Percentiles rank a stretch among this genome's conserved stretches.
Evolutionary conservation across 805 yeast species (phyloP).

Genomic region (Wickerhamomyces mucosus): DNA sequence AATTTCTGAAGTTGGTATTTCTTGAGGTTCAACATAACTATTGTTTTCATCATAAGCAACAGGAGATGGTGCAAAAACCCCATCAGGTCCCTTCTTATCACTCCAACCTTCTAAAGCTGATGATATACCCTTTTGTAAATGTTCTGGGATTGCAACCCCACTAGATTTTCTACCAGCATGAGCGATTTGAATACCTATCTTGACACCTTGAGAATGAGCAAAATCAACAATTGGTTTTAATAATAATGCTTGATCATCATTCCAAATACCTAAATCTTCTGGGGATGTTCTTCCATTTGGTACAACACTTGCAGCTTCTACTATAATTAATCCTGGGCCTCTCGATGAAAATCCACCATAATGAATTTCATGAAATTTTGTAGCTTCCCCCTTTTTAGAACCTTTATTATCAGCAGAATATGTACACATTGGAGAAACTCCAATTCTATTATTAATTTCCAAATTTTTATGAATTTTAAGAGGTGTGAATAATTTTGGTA

Average conservation of each 20-base stretch:
- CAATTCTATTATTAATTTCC: slow-evolving; percentile 37
- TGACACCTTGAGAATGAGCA: slow-evolving; percentile 34
- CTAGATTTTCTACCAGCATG: slow-evolving; percentile 47
- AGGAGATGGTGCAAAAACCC: slow-evolving; percentile 38
- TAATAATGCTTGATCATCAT: slow-evolving; percentile 36
- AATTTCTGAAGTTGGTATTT: slow-evolving; percentile 33
- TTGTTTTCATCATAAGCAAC: slow-evolving; percentile 15
- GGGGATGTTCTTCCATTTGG: slow-evolving; percentile 34
- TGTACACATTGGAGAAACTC: slow-evolving; percentile 49
- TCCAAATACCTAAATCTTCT: slow-evolving; percentile 41
- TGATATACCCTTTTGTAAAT: slow-evolving; percentile 23
- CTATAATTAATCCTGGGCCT: slow-evolving; percentile 40
- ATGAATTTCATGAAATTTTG: slow-evolving; percentile 39
- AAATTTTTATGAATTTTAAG: slow-evolving; percentile 10
- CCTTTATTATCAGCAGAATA: slow-evolving; percentile 29
- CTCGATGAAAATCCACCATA: slow-evolving; percentile 37
- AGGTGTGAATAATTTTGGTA: slow-evolving; percentile 15
- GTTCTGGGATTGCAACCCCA: slow-evolving; percentile 23
- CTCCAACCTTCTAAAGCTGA: slow-evolving; percentile 30
- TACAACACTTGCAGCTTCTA: slow-evolving; percentile 35
- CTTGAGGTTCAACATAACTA: slow-evolving; percentile 27
- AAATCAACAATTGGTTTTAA: slow-evolving; percentile 33
- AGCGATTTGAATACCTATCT: slow-evolving; percentile 43
- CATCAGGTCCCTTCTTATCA: slow-evolving; percentile 25
- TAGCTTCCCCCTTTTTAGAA: slow-evolving; percentile 27